Evolutionary conservation across 2,329 filamentous ascomycete species (phyloP).

Genomic region (Colletotrichum brevisporum): DNA sequence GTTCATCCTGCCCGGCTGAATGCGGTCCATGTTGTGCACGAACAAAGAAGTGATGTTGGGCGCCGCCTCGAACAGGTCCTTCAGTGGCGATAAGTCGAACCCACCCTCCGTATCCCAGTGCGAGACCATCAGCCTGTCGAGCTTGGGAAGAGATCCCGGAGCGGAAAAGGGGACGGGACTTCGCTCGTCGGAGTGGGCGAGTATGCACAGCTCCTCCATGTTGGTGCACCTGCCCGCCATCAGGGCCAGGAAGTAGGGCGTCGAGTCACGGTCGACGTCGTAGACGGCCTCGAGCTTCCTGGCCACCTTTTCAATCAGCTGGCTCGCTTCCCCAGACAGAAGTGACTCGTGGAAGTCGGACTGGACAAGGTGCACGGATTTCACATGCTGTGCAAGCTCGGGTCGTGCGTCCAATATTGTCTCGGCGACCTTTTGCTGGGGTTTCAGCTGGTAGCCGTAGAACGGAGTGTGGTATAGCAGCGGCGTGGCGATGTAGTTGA

Average conservation of each 20-base stretch:
- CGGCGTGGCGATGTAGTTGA: constrained; percentile 8
- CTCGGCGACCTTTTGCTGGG: not conserved
- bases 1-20: not conserved
- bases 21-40: not conserved
- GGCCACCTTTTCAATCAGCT: not conserved
- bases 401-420: not conserved
- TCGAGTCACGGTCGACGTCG: not conserved
- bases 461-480: not conserved
- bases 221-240: not conserved
- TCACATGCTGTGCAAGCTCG: constrained; percentile 6
- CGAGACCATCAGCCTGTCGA: not conserved
- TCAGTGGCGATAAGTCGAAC: not conserved
- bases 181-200: not conserved
- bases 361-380: not conserved
- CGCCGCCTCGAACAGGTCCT: not conserved
- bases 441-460: not conserved
- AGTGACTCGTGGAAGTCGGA: no score
- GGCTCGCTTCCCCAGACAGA: not conserved
- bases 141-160: not conserved
- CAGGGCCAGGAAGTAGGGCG: not conserved
- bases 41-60: not conserved
- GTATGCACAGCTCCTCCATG: constrained; percentile 7
- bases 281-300: not conserved
- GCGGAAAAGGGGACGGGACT: not conserved
- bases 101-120: not conserved